phyloP scores from a whole-genome alignment of 257 asterid species.

The Cynanchum wilfordii region DNA sequence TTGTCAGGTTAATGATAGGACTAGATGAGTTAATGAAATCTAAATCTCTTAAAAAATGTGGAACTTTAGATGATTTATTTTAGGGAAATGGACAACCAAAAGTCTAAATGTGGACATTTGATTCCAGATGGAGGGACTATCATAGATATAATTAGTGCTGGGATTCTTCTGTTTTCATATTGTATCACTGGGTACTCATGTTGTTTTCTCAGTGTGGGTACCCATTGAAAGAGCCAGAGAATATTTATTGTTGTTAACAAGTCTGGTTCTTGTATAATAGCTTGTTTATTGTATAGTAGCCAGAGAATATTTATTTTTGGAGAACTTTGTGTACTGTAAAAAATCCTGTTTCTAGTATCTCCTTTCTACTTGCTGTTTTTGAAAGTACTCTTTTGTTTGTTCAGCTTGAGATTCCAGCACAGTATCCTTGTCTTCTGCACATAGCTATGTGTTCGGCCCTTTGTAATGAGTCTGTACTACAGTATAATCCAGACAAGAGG shows the following conservation, averaged over 20 bases:
- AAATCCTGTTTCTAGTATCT: constrained; percentile 3
- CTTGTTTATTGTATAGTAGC: not conserved
- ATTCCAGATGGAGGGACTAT: not conserved
- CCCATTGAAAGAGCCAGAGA: not conserved
- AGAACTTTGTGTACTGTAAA: not conserved
- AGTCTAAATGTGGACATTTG: too few species aligned
- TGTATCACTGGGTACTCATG: not conserved
- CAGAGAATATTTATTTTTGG: not conserved
- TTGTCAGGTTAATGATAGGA: too few species aligned
- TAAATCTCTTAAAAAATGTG: too few species aligned
- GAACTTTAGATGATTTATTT: too few species aligned
- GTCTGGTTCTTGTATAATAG: not conserved
- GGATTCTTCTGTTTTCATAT: not conserved
- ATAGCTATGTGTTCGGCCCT: constrained; percentile 97
- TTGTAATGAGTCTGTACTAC: constrained; percentile 89
- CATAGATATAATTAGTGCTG: not conserved
- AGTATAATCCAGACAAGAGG: constrained; percentile 91
- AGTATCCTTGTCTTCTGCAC: constrained; percentile 87
- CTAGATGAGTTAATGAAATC: too few species aligned
- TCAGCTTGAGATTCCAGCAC: constrained; percentile 94
- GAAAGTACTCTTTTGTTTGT: constrained; percentile 29
- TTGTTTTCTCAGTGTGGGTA: not conserved
- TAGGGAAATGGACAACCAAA: too few species aligned
- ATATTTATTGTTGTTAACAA: not conserved
- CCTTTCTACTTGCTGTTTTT: constrained; percentile 6